A percentile compares a stretch with the other conserved stretches of the same genome.
Conservation (phyloP, 495 filamentous ascomycete species). For the Neurospora tetraspora region DNA sequence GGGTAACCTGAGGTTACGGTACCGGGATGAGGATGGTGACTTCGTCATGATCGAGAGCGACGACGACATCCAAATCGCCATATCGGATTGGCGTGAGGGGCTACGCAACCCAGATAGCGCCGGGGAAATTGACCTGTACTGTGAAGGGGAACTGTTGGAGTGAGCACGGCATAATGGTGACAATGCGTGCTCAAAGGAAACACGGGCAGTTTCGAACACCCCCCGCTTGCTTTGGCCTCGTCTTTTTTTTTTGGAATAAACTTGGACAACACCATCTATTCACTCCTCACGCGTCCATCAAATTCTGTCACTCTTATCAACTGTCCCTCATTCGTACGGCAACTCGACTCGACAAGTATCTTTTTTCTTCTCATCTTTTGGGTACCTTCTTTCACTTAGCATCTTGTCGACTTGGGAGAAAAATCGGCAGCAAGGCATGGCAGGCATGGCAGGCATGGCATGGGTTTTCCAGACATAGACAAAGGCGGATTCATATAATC, state of each 20-base stretch:
- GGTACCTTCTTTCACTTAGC: not conserved
- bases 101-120: slow-evolving; percentile 54
- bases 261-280: not conserved
- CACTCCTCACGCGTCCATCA: not conserved
- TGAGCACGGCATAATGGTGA: not conserved
- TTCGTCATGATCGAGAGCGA: slow-evolving; percentile 88
- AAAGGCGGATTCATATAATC: not conserved
- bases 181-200: not conserved
- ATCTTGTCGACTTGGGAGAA: not conserved
- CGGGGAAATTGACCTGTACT: slow-evolving; percentile 77
- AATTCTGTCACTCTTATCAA: not conserved
- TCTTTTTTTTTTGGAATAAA: not conserved
- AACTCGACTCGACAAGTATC: not conserved
- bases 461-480: not conserved
- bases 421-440: not conserved
- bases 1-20: slow-evolving; percentile 72
- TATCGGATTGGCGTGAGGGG: slow-evolving; percentile 81
- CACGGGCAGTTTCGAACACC: not conserved
- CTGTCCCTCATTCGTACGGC: not conserved
- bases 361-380: not conserved
- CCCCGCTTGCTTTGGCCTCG: not conserved
- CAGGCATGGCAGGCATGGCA: not conserved
- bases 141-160: slow-evolving; percentile 29
- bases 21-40: slow-evolving; percentile 87
- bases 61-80: slow-evolving; percentile 89